phyloP scores from a whole-genome alignment of 768 basidiomycete genomes.

The Lactarius sp. region DNA sequence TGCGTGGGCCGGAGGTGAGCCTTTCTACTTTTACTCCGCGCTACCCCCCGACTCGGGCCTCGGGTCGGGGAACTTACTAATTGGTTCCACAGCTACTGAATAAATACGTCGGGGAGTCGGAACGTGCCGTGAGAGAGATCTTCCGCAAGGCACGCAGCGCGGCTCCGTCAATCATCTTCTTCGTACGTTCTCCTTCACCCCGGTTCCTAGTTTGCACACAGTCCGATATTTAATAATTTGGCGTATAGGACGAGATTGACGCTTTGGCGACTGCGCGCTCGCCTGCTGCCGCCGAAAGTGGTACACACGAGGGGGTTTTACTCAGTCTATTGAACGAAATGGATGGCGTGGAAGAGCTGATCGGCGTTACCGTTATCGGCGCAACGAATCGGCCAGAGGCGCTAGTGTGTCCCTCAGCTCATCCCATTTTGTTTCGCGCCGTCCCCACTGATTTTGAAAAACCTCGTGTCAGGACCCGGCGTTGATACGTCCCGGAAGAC shows the following conservation, averaged over 20 bases:
- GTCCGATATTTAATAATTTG: background rate
- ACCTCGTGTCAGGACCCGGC: constrained; percentile 70
- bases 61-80: background rate
- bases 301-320: constrained; percentile 79
- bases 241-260: constrained; percentile 87
- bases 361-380: constrained; percentile 92
- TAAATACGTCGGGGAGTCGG: constrained; percentile 97
- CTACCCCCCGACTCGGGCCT: background rate
- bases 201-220: background rate
- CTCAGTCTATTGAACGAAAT: constrained; percentile 95
- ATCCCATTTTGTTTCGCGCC: constrained; percentile 33
- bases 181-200: constrained; percentile 50
- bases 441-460: background rate
- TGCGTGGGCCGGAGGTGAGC: constrained; percentile 91
- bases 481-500: constrained; percentile 87
- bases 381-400: constrained; percentile 95
- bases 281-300: constrained; percentile 45
- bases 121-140: constrained; percentile 89
- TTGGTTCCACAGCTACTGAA: constrained; percentile 63
- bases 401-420: constrained; percentile 14
- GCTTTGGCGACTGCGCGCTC: constrained; percentile 79
- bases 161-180: constrained; percentile 93
- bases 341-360: constrained; percentile 94
- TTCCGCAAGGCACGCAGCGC: constrained; percentile 94
- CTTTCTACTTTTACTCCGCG: background rate